phyloP scores from a whole-genome alignment of 2,329 filamentous ascomycete species.

The Trichoderma cornu-damae region DNA sequence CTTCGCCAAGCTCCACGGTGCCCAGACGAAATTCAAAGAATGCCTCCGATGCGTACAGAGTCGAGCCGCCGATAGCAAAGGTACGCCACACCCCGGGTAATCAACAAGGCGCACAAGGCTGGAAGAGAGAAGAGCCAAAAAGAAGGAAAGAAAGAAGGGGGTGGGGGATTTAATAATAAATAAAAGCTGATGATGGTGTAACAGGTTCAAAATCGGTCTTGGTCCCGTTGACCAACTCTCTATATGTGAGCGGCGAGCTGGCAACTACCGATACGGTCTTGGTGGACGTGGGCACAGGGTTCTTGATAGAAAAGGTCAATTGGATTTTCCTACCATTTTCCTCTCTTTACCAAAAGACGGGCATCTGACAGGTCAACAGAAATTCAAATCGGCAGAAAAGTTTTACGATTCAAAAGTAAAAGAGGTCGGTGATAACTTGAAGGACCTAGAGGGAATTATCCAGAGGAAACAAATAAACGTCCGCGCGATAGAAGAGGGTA shows the following conservation, averaged over 20 bases:
- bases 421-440: conserved; percentile 48
- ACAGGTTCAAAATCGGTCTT: conserved; percentile 56
- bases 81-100: conserved; percentile 23
- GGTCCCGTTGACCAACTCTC: conserved; percentile 88
- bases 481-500: conserved; percentile 83
- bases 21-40: conserved; percentile 87
- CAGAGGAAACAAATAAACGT: conserved; percentile 76
- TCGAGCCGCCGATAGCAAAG: conserved; percentile 30
- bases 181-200: neutral
- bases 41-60: conserved; percentile 71
- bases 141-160: neutral
- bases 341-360: neutral
- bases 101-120: neutral
- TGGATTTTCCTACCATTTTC: no score
- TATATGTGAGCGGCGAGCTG: conserved; percentile 85
- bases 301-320: conserved; percentile 82
- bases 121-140: neutral
- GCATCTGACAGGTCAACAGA: conserved; percentile 33
- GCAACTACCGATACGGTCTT: conserved; percentile 71
- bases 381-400: conserved; percentile 47
- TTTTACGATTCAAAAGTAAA: conserved; percentile 55
- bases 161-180: no score
- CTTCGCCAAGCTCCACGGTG: conserved; percentile 81
- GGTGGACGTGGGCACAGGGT: conserved; percentile 90
- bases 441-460: conserved; percentile 53